Evolutionary conservation across 129 eudicot genomes (phyloP).

Genomic region (Flaveria bidentis): DNA sequence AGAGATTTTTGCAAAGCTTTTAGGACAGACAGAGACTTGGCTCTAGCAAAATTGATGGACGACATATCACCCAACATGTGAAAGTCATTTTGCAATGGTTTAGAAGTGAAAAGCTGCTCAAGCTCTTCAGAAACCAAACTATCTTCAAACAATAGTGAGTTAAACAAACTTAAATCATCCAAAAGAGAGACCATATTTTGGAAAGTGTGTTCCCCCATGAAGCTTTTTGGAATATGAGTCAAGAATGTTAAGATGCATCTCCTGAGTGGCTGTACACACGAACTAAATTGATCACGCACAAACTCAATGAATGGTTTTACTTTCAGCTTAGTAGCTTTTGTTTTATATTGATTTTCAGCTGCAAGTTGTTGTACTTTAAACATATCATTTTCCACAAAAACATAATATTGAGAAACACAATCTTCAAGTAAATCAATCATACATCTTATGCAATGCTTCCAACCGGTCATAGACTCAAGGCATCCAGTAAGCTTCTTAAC

Average conservation of each 20-base stretch:
- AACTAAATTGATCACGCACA: constrained; percentile 43
- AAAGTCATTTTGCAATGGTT: constrained; percentile 15
- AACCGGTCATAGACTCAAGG: constrained; percentile 49
- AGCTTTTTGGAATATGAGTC: constrained; percentile 57
- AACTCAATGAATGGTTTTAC: constrained; percentile 46
- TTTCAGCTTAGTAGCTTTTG: not conserved
- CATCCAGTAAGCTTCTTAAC: constrained; percentile 50
- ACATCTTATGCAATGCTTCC: constrained; percentile 49
- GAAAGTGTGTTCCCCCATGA: constrained; percentile 33
- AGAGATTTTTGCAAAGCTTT: constrained; percentile 43
- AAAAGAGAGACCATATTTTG: constrained; percentile 32
- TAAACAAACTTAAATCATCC: constrained; percentile 34
- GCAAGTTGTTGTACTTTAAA: not conserved
- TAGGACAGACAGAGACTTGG: constrained; percentile 30
- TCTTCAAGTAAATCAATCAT: constrained; percentile 61
- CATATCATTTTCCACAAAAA: constrained; percentile 40
- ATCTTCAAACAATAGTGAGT: constrained; percentile 45
- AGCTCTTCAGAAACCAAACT: constrained; percentile 40
- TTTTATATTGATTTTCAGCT: constrained; percentile 10
- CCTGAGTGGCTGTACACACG: constrained; percentile 38
- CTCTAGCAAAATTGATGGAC: constrained; percentile 30
- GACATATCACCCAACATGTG: constrained; percentile 1
- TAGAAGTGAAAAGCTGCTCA: constrained; percentile 32
- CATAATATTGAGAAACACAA: constrained; percentile 43
- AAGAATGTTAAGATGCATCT: constrained; percentile 43